Conservation (phyloP, 106 monocot species). For the Apostasia ramifera region DNA sequence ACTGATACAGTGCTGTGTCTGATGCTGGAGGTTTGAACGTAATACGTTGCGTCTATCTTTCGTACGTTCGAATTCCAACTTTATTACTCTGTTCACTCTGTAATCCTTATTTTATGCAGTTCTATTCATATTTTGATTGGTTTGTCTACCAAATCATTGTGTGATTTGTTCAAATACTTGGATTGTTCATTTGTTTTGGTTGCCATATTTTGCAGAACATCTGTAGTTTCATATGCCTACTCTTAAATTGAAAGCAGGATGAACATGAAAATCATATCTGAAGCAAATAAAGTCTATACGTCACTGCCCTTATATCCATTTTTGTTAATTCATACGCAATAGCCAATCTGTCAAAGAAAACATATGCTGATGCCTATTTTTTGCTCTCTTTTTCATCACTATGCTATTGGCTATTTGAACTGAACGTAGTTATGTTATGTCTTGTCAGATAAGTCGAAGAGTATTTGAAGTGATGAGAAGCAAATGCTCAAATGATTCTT, state of each 20-base stretch:
- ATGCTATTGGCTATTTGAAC: neutral
- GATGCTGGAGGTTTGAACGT: too few relatives aligned
- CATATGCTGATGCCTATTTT: too few relatives aligned
- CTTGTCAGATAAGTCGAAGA: conserved; percentile 74
- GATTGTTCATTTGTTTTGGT: too few relatives aligned
- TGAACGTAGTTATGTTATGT: conserved; percentile 1
- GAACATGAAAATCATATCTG: too few relatives aligned
- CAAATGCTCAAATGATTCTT: conserved; percentile 9
- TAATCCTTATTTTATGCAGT: neutral
- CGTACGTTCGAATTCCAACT: neutral
- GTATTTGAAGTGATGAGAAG: conserved; percentile 67
- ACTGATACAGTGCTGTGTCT: too few relatives aligned
- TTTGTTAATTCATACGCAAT: neutral
- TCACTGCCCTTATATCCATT: neutral
- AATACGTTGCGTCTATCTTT: neutral
- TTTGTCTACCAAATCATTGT: neutral
- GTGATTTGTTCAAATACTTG: neutral
- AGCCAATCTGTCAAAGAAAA: too few relatives aligned
- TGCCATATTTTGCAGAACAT: too few relatives aligned
- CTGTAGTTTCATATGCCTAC: too few relatives aligned
- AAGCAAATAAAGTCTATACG: neutral
- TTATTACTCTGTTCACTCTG: neutral
- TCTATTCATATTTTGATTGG: neutral
- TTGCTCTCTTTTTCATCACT: neutral
- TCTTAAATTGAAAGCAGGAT: too few relatives aligned